Evolutionary conservation across 2,329 filamentous ascomycete genomes (phyloP), one percentile per base, ranked within the genome.

Genomic region (Fusarium camptoceras): DNA sequence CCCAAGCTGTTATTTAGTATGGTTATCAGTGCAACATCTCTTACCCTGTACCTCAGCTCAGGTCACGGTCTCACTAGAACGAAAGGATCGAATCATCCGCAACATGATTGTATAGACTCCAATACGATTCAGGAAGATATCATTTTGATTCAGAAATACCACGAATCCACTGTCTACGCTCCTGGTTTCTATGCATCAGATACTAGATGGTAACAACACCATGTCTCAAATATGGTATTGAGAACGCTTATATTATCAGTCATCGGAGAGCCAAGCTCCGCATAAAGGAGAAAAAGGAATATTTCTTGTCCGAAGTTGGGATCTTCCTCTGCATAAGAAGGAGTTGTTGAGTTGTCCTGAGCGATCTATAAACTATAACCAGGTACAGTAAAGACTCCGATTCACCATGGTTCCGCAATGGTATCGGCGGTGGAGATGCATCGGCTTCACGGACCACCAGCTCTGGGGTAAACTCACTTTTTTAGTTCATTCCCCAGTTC

Each of bases 401-500:
- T 44, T 46, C 49, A 31, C 24, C 8, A 51, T n/a, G 46, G 44
- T 57, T 28, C 55, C 16, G 44, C 15, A 28, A 57, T 57, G 22
- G 25, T 41, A 24, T 57, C n/a, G 42, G 31, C 15, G 20, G 47
- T 28, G 44, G 46, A 25, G 42, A 47, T 25, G 28, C 34, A 22
- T 22, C 31, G 22, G 15, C 28, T 25, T 34, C 34, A 51, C 34
- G 22, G 41, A 16, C 39, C 51, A 34, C 28, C 25, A 42, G 43
- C 22, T 47, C 51, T 47, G 37, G 25, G 51, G 51, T 46, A 47
- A 55, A 25, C 4, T 24, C 41, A n/a, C 39, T 22, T 46, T 55
- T 55, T 55, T 55, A 55, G 51, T 30, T n/a, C 12, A 11, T 55
- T 47, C 41, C 39, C 28, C 51, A 34, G 49, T 28, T 28, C 24